A percentile compares a stretch with the other conserved stretches of the same genome.
These are phyloP conservation scores for Silybum marianum DNA, from an alignment of 129 eudicot species.

Conservation along the genomic window DNA sequence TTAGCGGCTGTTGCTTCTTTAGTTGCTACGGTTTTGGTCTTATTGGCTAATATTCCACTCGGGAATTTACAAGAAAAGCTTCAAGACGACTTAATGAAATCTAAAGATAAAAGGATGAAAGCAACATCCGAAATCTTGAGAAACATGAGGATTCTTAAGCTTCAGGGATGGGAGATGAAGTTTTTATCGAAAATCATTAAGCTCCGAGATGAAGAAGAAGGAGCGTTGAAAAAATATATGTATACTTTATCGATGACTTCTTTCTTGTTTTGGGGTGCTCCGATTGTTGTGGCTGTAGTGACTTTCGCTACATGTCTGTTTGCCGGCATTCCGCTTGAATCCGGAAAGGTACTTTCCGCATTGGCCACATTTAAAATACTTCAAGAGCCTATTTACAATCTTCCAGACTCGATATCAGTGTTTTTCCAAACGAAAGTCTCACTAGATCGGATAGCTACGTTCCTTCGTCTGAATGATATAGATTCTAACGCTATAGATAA, in stretches of 20 bases:
- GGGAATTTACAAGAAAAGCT: constrained; percentile 60
- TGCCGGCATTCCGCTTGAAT: constrained; percentile 76
- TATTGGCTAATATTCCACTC: constrained; percentile 71
- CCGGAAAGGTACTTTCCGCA: constrained; percentile 80
- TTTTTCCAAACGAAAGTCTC: constrained; percentile 88
- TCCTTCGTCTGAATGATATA: constrained; percentile 62
- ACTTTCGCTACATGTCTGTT: constrained; percentile 76
- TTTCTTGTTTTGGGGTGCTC: constrained; percentile 73
- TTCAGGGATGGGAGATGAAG: constrained; percentile 96
- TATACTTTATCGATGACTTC: constrained; percentile 48
- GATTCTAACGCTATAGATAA: constrained; percentile 48
- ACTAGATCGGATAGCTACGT: constrained; percentile 75
- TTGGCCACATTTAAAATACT: constrained; percentile 88
- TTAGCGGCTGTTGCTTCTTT: constrained; percentile 67
- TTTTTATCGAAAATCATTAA: constrained; percentile 67
- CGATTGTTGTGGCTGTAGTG: constrained; percentile 67
- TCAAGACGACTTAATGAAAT: constrained; percentile 77
- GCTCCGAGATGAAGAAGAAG: constrained; percentile 55
- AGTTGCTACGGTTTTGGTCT: constrained; percentile 56
- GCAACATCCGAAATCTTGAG: constrained; percentile 84
- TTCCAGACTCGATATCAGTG: constrained; percentile 80
- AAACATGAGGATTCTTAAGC: constrained; percentile 92
- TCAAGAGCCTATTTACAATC: constrained; percentile 75
- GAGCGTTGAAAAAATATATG: constrained; percentile 55
- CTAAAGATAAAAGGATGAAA: constrained; percentile 86